phyloP scores from a whole-genome alignment of 2,329 filamentous ascomycete genomes.

The Ophiostoma quercus region DNA sequence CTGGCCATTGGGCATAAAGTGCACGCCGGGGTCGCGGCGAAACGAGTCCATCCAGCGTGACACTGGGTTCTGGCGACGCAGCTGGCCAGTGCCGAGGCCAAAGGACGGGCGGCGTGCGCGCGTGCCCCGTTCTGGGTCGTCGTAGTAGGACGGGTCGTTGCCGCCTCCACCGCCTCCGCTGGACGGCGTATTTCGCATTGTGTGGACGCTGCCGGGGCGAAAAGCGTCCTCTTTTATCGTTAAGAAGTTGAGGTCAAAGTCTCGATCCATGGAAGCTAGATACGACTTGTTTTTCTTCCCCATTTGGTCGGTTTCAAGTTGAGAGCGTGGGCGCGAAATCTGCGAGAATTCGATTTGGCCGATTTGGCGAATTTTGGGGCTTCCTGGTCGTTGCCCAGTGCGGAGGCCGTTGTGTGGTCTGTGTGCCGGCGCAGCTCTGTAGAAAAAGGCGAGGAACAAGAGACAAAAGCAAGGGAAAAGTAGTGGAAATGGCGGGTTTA shows the following conservation, averaged over 20 bases:
- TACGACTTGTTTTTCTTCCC: conserved; percentile 21
- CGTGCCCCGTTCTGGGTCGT: conserved; percentile 24
- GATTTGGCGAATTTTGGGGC: not conserved
- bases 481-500: not conserved
- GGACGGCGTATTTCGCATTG: conserved; percentile 22
- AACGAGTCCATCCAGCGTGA: conserved; percentile 55
- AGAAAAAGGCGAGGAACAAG: conserved; percentile 7
- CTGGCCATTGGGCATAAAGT: conserved; percentile 40
- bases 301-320: conserved; percentile 16
- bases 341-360: not conserved
- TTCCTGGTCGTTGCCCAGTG: not conserved
- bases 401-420: conserved; percentile 10
- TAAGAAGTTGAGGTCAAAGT: conserved; percentile 29
- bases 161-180: conserved; percentile 8
- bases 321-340: not conserved
- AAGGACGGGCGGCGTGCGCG: conserved; percentile 24
- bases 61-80: conserved; percentile 21
- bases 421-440: conserved; percentile 5
- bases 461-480: not conserved
- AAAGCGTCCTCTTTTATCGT: conserved; percentile 29
- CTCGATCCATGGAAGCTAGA: conserved; percentile 27
- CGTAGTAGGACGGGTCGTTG: conserved; percentile 24
- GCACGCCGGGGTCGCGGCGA: conserved; percentile 52
- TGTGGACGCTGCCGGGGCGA: conserved; percentile 25
- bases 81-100: conserved; percentile 23